A percentile compares a stretch with the other conserved stretches of the same genome.
These are phyloP conservation scores for Fusarium sp. DNA, from an alignment of 2,329 filamentous ascomycete species.

Conservation along the genomic window DNA sequence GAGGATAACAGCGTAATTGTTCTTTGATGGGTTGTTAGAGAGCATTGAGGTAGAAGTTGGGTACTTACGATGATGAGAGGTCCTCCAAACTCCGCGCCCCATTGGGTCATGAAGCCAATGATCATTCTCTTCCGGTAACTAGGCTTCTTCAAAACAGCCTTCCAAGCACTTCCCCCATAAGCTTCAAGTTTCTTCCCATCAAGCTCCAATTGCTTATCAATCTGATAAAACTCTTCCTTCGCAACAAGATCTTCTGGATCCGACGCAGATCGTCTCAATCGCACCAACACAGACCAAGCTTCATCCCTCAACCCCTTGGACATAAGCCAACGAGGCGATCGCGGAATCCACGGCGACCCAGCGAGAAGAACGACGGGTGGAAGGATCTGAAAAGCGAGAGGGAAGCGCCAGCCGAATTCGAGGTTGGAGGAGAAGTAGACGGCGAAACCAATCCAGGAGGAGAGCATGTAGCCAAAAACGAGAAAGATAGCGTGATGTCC, in stretches of 20 bases:
- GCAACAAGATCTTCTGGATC: constrained; percentile 55
- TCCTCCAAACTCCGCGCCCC: constrained; percentile 64
- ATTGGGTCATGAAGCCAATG: constrained; percentile 63
- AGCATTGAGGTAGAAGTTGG: too few relatives aligned
- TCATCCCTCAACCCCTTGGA: constrained; percentile 58
- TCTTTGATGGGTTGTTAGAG: too few relatives aligned
- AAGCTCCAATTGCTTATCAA: constrained; percentile 57
- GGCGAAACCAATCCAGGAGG: constrained; percentile 53
- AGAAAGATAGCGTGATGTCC: constrained; percentile 61
- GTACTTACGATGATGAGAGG: constrained; percentile 60
- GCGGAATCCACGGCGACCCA: constrained; percentile 50
- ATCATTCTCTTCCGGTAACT: constrained; percentile 63
- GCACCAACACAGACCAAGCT: constrained; percentile 56
- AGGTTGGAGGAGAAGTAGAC: constrained; percentile 48
- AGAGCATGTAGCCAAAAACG: constrained; percentile 59
- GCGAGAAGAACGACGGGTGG: constrained; percentile 53
- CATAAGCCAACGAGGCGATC: constrained; percentile 62
- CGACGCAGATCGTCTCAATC: constrained; percentile 43
- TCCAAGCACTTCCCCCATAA: constrained; percentile 56
- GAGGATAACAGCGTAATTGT: constrained; percentile 54
- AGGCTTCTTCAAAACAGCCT: constrained; percentile 57
- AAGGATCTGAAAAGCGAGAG: constrained; percentile 55
- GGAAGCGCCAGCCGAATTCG: constrained; percentile 56
- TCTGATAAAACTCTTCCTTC: constrained; percentile 60
- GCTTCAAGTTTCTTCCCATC: constrained; percentile 55